Base-by-base conservation (phyloP, 352 stramenopile genomes). In the Phytopythium aichiense region DNA sequence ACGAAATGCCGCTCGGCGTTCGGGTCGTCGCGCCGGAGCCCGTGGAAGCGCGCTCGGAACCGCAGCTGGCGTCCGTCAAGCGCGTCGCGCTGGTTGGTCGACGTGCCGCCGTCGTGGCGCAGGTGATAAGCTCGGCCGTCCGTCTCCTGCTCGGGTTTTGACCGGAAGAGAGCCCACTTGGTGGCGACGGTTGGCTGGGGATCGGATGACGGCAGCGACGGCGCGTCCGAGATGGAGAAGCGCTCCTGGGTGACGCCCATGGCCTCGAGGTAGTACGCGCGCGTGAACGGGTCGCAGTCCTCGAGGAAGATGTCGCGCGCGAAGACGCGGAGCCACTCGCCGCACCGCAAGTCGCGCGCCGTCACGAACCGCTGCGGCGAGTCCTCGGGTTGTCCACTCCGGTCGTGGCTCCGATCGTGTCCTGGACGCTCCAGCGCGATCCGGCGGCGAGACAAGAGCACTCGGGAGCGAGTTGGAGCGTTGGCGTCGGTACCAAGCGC, bases 201-300 rank as follows among this genome's bases (percentile, higher is more conserved):
- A 9, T 37, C 20, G 3, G 33, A n/a, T 5, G 31, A 22, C 20
- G 33, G 31, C 31, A 8, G 16, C 4, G 20, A n/a, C 42, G 53
- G 53, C 20, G 53, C 53, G 25, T 35, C 38, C 5, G 51, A 9
- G 42, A 53, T 30, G 23, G 55, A 60, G 49, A 71, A 74, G 18
- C 61, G 64, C 46, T 94, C 82, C 42, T 98, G 92, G 3, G 82
- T 88, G 38, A 98, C 72, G 13, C 92, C 89, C 38, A 91, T 69
- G 9, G 68, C 84, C 59, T 88, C 73, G 40, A 92, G 55, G 67
- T 97, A 98, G 78, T 94, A 98, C 3, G 87, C 73, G 8, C 82
- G 76, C n/a, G 92, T 98, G 65, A 96, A 97, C 45, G 73, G 68
- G 65, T 98, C 91, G 69, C 93, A 98, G 63, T 95, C 84, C 62